Evolutionary conservation across 2,329 filamentous ascomycete genomes (phyloP), one percentile per base, ranked within the genome.

Genomic region (Pseudocercospora vitis): DNA sequence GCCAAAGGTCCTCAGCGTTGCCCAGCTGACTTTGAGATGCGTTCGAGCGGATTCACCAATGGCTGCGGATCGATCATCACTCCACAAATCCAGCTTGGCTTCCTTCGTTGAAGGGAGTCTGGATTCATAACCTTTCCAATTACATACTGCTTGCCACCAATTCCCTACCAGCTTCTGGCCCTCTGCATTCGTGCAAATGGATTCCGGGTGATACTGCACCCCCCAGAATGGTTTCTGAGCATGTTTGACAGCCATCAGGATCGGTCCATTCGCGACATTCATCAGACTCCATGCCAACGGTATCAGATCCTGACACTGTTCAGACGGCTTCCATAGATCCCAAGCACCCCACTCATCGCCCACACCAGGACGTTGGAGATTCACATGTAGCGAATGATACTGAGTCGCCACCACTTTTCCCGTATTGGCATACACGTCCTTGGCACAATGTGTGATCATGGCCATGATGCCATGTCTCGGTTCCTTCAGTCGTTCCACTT

Each of bases 171-270:
- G 76, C 11, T 75, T 73, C 16, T 79, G 81, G 1, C 87, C 85
- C 55, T 81, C 79, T 3, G 77, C 73, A 32, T 89, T 87, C 3
- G 91, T 95, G 69, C 90, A 95, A 11, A 90, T 82, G 0, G 89
- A 95, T 70, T 96, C 91, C 0, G 91, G 91, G 66, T 96, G 91
- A 64, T 94, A 96, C 67, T 96, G 91, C 14, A 96, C 78, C 0
- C 88, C 91, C 85, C 88, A 95, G 59, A 92, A 88, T 0, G 91
- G 91, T 60, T 83, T 85, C 1, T 59, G 66, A 14, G 68, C 72
- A 68, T 95, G 90, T 58, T 78, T 82, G 12, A 86, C 83, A 0
- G 81, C 88, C 89, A 95, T 95, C n/a, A 94, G 71, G 3, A 91
- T 76, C n/a, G 73, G 69, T 1, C 75, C 79, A 58, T 84, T 84